Conservation (phyloP, 306 rosid species). For the Lathyrus tuberosus region DNA sequence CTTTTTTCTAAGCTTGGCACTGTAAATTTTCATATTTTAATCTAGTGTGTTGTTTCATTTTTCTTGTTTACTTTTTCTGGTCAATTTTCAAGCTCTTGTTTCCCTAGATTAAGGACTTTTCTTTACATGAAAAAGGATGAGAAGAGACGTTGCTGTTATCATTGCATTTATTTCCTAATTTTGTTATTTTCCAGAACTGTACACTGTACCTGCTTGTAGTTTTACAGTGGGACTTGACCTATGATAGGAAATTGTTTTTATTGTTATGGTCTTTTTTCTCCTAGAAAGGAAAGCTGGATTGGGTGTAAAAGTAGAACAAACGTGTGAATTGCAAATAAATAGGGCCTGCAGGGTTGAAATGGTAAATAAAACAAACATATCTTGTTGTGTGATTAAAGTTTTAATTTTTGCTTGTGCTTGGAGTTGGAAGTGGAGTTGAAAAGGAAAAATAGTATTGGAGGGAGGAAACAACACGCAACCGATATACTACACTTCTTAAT, state of each 20-base stretch:
- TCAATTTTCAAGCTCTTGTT: slow-evolving; percentile 37
- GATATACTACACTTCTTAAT: neutral
- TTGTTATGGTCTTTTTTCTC: slow-evolving; percentile 26
- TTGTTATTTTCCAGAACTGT: slow-evolving; percentile 27
- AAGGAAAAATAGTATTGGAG: neutral
- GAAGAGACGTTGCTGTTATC: slow-evolving; percentile 42
- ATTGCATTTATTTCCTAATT: slow-evolving; percentile 29
- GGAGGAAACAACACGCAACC: slow-evolving; percentile 1
- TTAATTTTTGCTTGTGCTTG: neutral
- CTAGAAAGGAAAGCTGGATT: slow-evolving; percentile 22
- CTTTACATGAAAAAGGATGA: slow-evolving; percentile 40
- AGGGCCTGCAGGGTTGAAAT: slow-evolving; percentile 24
- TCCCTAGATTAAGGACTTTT: slow-evolving; percentile 32
- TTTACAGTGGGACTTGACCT: slow-evolving; percentile 41
- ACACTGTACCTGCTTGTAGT: slow-evolving; percentile 27
- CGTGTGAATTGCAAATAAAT: slow-evolving; percentile 27
- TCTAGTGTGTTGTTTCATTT: slow-evolving; percentile 38
- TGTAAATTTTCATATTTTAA: slow-evolving; percentile 55
- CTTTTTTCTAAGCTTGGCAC: neutral
- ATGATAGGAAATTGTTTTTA: slow-evolving; percentile 11
- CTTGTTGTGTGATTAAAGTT: neutral
- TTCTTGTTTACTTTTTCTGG: neutral
- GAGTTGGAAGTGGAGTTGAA: neutral
- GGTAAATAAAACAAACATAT: slow-evolving; percentile 26
- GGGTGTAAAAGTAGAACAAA: slow-evolving; percentile 28